Conservation (phyloP, 73 alveolate species). For the Uronychia setigera region DNA sequence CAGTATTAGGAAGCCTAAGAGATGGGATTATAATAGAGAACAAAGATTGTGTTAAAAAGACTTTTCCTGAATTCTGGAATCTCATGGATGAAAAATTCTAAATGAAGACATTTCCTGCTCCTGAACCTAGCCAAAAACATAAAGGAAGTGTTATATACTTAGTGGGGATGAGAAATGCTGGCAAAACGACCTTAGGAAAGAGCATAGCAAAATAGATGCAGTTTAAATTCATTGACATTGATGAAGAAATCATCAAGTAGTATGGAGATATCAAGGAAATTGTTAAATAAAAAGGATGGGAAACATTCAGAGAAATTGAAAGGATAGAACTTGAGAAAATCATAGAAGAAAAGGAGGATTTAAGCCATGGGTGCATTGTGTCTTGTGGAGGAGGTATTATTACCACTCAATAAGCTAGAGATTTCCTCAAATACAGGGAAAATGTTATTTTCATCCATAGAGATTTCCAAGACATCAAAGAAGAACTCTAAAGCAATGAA, state of each 20-base stretch:
- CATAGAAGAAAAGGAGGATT: neutral
- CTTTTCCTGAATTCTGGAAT: constrained; percentile 62
- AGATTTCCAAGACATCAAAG: constrained; percentile 17
- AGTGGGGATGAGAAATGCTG: constrained; percentile 69
- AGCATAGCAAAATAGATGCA: constrained; percentile 17
- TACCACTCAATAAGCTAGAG: constrained; percentile 29
- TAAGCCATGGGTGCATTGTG: constrained; percentile 1
- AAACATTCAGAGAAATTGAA: constrained; percentile 41
- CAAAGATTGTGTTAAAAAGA: constrained; percentile 47
- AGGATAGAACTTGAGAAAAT: constrained; percentile 16
- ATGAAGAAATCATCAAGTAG: constrained; percentile 9
- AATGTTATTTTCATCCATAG: constrained; percentile 28
- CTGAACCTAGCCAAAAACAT: neutral
- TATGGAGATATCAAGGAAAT: constrained; percentile 11
- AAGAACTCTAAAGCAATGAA: neutral
- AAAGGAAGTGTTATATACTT: constrained; percentile 23
- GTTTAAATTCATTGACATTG: constrained; percentile 15
- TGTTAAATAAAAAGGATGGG: constrained; percentile 57
- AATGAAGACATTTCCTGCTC: neutral
- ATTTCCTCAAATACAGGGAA: constrained; percentile 4
- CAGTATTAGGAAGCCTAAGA: constrained; percentile 26
- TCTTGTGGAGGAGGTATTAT: constrained; percentile 60
- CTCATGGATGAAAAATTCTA: constrained; percentile 30
- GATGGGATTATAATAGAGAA: constrained; percentile 30
- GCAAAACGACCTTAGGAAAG: constrained; percentile 42